Percentiles rank a stretch among this genome's conserved stretches.
Conservation (phyloP, 2,329 filamentous ascomycete genomes). For the Ceratocystis huliohia region DNA sequence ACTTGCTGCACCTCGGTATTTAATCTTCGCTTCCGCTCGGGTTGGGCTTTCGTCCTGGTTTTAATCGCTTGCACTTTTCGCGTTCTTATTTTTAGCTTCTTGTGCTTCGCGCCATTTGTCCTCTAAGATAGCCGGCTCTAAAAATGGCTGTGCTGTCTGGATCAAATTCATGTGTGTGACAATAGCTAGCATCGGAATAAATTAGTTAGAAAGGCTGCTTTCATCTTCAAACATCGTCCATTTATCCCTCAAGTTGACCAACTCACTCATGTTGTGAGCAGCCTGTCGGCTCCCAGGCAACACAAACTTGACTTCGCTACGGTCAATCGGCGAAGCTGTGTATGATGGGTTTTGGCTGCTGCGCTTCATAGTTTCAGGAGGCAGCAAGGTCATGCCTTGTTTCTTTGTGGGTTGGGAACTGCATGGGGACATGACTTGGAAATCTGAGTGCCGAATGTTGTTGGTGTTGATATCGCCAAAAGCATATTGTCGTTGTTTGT, state of each 20-base stretch:
- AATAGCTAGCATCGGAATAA: neutral
- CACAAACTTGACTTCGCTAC: slow-evolving; percentile 17
- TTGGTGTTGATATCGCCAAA: neutral
- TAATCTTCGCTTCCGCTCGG: neutral
- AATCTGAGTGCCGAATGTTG: neutral
- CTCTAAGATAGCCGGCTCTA: slow-evolving; percentile 26
- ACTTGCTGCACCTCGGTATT: too few relatives aligned
- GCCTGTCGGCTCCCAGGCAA: slow-evolving; percentile 15
- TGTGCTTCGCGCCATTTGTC: slow-evolving; percentile 21
- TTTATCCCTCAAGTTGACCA: neutral
- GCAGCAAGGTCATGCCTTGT: neutral
- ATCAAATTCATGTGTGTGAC: neutral
- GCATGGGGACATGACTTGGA: neutral
- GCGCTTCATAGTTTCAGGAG: neutral
- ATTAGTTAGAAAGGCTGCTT: neutral
- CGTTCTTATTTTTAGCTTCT: neutral
- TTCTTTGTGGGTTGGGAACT: neutral
- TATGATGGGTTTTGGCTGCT: neutral
- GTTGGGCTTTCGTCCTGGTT: neutral
- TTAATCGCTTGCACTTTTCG: neutral
- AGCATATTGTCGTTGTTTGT: neutral
- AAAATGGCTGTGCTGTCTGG: slow-evolving; percentile 28
- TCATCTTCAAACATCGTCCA: neutral
- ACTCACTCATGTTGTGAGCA: neutral
- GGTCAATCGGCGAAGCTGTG: neutral